These are phyloP conservation scores for Pterocarpus santalinus DNA, from an alignment of 306 rosid species.

Conservation along the genomic window DNA sequence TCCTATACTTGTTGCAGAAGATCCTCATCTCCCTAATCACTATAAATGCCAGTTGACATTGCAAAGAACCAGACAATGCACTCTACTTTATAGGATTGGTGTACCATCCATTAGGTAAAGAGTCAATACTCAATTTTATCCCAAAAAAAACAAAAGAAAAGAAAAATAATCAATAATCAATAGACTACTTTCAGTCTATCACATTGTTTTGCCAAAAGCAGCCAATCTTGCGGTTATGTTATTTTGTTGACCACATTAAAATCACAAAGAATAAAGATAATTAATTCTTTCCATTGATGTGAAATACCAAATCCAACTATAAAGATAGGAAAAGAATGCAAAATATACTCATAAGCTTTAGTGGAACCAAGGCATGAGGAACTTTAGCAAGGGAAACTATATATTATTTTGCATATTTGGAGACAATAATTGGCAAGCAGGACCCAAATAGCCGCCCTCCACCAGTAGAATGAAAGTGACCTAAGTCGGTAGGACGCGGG, in stretches of 20 bases:
- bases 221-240: slow-evolving; percentile 40
- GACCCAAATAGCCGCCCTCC: slow-evolving; percentile 32
- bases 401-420: slow-evolving; percentile 35
- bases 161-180: background rate
- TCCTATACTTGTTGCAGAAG: slow-evolving; percentile 15
- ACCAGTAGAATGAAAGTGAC: slow-evolving; percentile 47
- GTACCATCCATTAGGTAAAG: slow-evolving; percentile 57
- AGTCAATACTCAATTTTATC: background rate
- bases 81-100: slow-evolving; percentile 34
- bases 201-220: slow-evolving; percentile 20
- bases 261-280: slow-evolving; percentile 17
- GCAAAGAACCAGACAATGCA: slow-evolving; percentile 22
- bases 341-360: slow-evolving; percentile 35
- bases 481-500: slow-evolving; percentile 30
- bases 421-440: slow-evolving; percentile 39
- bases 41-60: slow-evolving; percentile 10
- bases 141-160: too few species aligned
- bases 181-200: slow-evolving; percentile 5
- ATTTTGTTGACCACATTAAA: slow-evolving; percentile 40
- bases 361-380: slow-evolving; percentile 41
- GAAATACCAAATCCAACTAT: slow-evolving; percentile 45
- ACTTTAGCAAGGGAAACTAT: slow-evolving; percentile 7
- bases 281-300: slow-evolving; percentile 36
- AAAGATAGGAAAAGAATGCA: slow-evolving; percentile 29
- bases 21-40: slow-evolving; percentile 27